Percentiles rank a stretch among this genome's conserved stretches.
Evolutionary conservation across 305 asterid genomes (phyloP).

Genomic region (Fraxinus platypoda): DNA sequence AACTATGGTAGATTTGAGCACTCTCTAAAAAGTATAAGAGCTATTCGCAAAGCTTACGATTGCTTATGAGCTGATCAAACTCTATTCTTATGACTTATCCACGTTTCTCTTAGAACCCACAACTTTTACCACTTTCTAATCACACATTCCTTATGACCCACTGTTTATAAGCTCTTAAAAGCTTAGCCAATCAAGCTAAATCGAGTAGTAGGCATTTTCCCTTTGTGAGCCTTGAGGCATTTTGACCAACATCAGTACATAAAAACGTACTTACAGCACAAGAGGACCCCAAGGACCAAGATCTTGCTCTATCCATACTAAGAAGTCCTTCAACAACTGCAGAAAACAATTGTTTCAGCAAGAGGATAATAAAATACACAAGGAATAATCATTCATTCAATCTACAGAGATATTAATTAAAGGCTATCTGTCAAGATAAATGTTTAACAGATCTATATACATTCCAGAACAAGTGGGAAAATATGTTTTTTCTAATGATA

Average conservation of each 20-base stretch:
- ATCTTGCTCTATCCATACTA: constrained; percentile 85
- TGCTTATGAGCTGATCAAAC: neutral
- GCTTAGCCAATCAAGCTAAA: neutral
- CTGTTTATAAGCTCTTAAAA: neutral
- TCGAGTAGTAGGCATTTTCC: neutral
- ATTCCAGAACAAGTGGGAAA: neutral
- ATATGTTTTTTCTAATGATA: neutral
- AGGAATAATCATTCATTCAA: neutral
- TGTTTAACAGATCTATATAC: neutral
- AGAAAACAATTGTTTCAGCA: neutral
- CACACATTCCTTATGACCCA: neutral
- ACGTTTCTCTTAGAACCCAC: neutral
- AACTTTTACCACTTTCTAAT: neutral
- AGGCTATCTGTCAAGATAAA: neutral
- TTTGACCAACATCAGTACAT: constrained; percentile 6
- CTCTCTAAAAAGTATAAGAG: neutral
- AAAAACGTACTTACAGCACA: constrained; percentile 70
- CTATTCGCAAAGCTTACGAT: neutral
- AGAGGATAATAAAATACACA: neutral
- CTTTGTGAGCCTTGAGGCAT: neutral
- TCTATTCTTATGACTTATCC: neutral
- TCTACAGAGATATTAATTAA: neutral
- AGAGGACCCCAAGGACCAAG: constrained; percentile 99
- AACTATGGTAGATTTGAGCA: too few species aligned
- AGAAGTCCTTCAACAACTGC: constrained; percentile 75